Evolutionary conservation across 2,329 filamentous ascomycete genomes (phyloP).

Genomic region (Parastagonospora nodorum): DNA sequence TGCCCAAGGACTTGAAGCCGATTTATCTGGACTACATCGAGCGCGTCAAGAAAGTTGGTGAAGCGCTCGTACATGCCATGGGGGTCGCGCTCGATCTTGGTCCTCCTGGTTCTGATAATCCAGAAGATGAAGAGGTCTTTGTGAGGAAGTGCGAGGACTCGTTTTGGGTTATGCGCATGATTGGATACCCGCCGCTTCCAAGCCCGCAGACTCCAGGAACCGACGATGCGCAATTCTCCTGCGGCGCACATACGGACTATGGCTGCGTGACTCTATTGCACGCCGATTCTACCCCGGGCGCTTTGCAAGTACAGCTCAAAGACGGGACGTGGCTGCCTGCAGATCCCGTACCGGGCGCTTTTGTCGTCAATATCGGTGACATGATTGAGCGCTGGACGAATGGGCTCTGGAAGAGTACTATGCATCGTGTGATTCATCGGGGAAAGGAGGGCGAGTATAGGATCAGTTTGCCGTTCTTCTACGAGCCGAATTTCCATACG

Average conservation of each 20-base stretch:
- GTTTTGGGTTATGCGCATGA: slow-evolving; percentile 51
- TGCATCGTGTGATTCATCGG: slow-evolving; percentile 53
- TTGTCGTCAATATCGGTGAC: slow-evolving; percentile 58
- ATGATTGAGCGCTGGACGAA: slow-evolving; percentile 56
- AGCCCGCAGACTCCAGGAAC: background rate
- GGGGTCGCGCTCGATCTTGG: slow-evolving; percentile 43
- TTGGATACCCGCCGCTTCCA: slow-evolving; percentile 45
- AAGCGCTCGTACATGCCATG: slow-evolving; percentile 46
- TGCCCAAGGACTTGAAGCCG: slow-evolving; percentile 31
- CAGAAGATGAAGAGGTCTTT: slow-evolving; percentile 40
- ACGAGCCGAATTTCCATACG: slow-evolving; percentile 52
- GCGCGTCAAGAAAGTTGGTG: slow-evolving; percentile 35
- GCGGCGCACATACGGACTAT: slow-evolving; percentile 53
- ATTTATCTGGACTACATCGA: slow-evolving; percentile 42
- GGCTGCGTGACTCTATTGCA: slow-evolving; percentile 55
- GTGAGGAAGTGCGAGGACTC: slow-evolving; percentile 35
- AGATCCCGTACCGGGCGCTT: slow-evolving; percentile 50
- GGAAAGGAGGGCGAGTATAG: slow-evolving; percentile 39
- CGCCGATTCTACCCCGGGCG: slow-evolving; percentile 50
- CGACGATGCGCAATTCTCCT: slow-evolving; percentile 41
- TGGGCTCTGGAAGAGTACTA: slow-evolving; percentile 50
- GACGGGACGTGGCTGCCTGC: slow-evolving; percentile 53
- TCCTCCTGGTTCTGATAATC: background rate
- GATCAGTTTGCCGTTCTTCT: slow-evolving; percentile 56
- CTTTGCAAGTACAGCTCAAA: slow-evolving; percentile 51